Percentiles rank a stretch among this genome's conserved stretches.
phyloP scores from a whole-genome alignment of 2,329 filamentous ascomycete genomes.

The Golovinomyces cichoracearum region DNA sequence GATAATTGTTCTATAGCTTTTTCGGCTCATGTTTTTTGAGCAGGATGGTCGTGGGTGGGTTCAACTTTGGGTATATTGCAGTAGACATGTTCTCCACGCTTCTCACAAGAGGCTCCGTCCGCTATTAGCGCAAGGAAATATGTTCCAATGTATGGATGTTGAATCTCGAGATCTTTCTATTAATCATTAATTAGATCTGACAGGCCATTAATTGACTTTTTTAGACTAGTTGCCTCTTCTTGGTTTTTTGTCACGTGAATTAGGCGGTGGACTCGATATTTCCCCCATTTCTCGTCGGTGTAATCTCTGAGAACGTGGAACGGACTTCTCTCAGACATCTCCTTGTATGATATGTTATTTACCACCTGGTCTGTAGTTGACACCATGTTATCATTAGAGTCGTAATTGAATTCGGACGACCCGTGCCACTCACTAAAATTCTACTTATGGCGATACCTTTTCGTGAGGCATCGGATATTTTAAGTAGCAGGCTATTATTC shows the following conservation, averaged over 20 bases:
- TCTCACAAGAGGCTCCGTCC: neutral
- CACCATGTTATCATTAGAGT: neutral
- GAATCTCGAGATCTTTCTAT: neutral
- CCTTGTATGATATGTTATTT: neutral
- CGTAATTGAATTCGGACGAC: neutral
- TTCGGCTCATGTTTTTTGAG: neutral
- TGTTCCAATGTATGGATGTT: neutral
- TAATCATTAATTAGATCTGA: neutral
- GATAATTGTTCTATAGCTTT: neutral
- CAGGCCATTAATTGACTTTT: neutral
- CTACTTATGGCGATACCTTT: neutral
- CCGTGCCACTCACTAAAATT: neutral
- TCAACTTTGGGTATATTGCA: neutral
- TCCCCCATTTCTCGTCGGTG: neutral
- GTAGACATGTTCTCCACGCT: neutral
- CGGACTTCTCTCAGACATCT: neutral
- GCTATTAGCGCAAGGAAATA: neutral
- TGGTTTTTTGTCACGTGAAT: neutral
- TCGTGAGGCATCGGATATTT: neutral
- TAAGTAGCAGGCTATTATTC: neutral
- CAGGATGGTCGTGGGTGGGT: neutral
- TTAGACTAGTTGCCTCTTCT: neutral
- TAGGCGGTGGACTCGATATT: neutral
- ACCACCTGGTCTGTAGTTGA: neutral
- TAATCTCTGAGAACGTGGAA: neutral